phyloP scores from a whole-genome alignment of 176 grass and related monocot species.

The Musa itinerans region DNA sequence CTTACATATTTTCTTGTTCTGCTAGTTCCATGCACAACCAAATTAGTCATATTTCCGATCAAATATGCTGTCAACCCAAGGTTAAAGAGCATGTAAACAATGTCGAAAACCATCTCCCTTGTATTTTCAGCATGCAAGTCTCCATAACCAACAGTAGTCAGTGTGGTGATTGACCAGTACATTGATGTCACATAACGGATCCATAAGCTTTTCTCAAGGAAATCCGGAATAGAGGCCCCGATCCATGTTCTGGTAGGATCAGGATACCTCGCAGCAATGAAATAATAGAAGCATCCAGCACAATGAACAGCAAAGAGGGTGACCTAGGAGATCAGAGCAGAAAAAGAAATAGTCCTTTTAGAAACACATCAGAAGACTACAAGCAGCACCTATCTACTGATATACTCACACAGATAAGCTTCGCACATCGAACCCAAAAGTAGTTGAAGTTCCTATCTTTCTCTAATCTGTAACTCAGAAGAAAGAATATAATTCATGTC shows the following conservation, averaged over 20 bases:
- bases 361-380: constrained; percentile 11
- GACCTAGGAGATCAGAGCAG: constrained; percentile 36
- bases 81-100: constrained; percentile 93
- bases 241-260: constrained; percentile 57
- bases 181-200: constrained; percentile 79
- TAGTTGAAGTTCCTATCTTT: constrained; percentile 39
- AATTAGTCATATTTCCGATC: constrained; percentile 98
- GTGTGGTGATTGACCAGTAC: constrained; percentile 98
- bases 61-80: constrained; percentile 90
- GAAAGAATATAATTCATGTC: background rate
- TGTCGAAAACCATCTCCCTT: constrained; percentile 72
- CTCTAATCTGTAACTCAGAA: background rate
- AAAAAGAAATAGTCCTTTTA: constrained; percentile 4
- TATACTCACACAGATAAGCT: constrained; percentile 72
- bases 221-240: constrained; percentile 61
- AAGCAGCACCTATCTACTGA: constrained; percentile 4
- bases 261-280: constrained; percentile 69
- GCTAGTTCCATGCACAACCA: constrained; percentile 82
- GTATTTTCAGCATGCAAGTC: constrained; percentile 79
- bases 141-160: constrained; percentile 91
- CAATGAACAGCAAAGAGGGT: constrained; percentile 92
- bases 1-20: constrained; percentile 91
- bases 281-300: constrained; percentile 86
- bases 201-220: constrained; percentile 47
- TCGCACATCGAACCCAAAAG: constrained; percentile 87